These are phyloP conservation scores for Saccharomyces pastorianus DNA, from an alignment of 1,139 yeast species.

Conservation along the genomic window DNA sequence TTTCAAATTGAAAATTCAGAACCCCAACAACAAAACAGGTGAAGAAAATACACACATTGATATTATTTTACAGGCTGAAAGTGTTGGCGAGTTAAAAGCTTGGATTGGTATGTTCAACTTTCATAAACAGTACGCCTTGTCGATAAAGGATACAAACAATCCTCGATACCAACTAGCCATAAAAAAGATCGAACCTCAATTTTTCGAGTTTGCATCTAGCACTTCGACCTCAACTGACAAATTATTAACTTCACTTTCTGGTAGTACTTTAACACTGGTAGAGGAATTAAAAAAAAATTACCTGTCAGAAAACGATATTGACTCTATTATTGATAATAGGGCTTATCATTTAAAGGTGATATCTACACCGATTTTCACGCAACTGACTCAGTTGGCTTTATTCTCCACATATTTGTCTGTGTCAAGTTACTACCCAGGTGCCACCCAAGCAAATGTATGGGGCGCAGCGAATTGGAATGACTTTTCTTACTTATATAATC, in stretches of 20 bases:
- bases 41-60: constrained; percentile 9
- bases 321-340: constrained; percentile 8
- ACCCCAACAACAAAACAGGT: constrained; percentile 19
- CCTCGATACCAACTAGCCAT: constrained; percentile 45
- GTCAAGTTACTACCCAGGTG: constrained; percentile 61
- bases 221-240: constrained; percentile 49
- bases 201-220: constrained; percentile 67
- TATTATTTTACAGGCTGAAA: constrained; percentile 68
- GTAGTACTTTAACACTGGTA: constrained; percentile 18
- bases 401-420: constrained; percentile 47
- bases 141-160: constrained; percentile 29
- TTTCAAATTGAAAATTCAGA: constrained; percentile 69
- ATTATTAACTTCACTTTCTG: constrained; percentile 33
- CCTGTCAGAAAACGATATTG: constrained; percentile 7
- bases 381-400: constrained; percentile 59
- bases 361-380: constrained; percentile 65
- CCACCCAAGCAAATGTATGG: constrained; percentile 84
- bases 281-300: constrained; percentile 6
- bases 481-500: constrained; percentile 38
- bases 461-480: constrained; percentile 81
- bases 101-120: constrained; percentile 72
- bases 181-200: constrained; percentile 60
- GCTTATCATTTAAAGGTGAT: constrained; percentile 24
- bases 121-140: constrained; percentile 46
- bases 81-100: constrained; percentile 54